These are phyloP conservation scores for Xylariaceae sp. DNA, from an alignment of 2,329 filamentous ascomycete genomes.

Conservation along the genomic window DNA sequence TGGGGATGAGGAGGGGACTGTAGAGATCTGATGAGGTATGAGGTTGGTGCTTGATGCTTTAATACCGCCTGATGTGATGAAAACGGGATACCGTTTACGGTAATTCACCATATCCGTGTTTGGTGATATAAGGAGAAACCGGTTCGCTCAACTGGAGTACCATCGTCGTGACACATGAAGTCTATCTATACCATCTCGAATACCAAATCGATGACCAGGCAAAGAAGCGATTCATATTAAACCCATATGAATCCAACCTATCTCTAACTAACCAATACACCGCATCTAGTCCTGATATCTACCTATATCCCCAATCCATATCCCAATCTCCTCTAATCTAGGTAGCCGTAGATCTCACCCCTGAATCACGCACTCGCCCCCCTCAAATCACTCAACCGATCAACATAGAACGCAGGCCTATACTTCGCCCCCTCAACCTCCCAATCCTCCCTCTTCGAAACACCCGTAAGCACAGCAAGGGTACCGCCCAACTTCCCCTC, in stretches of 20 bases:
- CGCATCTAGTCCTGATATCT: too few species aligned
- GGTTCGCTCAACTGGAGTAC: background rate
- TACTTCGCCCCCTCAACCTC: conserved; percentile 62
- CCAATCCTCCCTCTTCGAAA: conserved; percentile 80
- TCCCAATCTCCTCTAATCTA: background rate
- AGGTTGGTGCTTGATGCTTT: background rate
- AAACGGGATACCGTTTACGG: background rate
- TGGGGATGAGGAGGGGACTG: too few species aligned
- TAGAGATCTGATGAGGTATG: too few species aligned
- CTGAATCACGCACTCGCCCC: conserved; percentile 25
- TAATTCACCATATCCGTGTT: background rate
- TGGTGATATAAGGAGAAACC: background rate
- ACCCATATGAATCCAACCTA: too few species aligned
- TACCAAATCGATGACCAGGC: background rate
- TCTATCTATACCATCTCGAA: background rate
- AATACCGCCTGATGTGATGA: background rate
- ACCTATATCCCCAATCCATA: too few species aligned
- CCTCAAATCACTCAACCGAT: conserved; percentile 73
- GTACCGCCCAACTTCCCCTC: conserved; percentile 89
- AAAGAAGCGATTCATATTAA: too few species aligned
- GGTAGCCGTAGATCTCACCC: background rate
- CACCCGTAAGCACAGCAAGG: conserved; percentile 83
- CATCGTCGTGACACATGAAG: background rate
- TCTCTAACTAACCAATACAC: too few species aligned
- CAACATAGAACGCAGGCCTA: conserved; percentile 76